phyloP scores from a whole-genome alignment of 257 asterid genomes.

The Ilex aquifolium region DNA sequence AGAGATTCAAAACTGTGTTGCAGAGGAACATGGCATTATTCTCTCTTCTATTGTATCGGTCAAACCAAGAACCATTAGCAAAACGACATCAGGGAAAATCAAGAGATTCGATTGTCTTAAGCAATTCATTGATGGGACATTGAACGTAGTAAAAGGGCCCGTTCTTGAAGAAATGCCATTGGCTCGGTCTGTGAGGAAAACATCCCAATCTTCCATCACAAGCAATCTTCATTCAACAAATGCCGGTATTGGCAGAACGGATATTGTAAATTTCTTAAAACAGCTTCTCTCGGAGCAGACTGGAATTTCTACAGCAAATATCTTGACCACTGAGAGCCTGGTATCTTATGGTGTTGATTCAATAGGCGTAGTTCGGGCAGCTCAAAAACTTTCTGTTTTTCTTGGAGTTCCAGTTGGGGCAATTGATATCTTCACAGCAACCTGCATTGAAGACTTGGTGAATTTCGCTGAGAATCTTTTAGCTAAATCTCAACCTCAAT shows the following conservation, averaged over 20 bases:
- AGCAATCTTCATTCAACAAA: slow-evolving; percentile 13
- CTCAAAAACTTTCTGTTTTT: slow-evolving; percentile 82
- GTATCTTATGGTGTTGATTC: slow-evolving; percentile 77
- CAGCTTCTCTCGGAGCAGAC: slow-evolving; percentile 62
- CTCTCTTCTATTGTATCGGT: slow-evolving; percentile 57
- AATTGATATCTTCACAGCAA: slow-evolving; percentile 80
- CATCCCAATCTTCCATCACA: slow-evolving; percentile 48
- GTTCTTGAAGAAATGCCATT: slow-evolving; percentile 31
- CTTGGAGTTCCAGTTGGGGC: slow-evolving; percentile 84
- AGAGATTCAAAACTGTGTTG: slow-evolving; percentile 47
- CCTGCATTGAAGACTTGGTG: slow-evolving; percentile 74
- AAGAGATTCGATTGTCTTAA: slow-evolving; percentile 78
- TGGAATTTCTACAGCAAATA: slow-evolving; percentile 44
- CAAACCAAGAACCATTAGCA: slow-evolving; percentile 69
- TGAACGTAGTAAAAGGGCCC: slow-evolving; percentile 48
- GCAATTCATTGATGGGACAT: slow-evolving; percentile 60
- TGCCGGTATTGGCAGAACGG: slow-evolving; percentile 29
- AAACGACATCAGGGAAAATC: slow-evolving; percentile 79
- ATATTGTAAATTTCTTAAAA: slow-evolving; percentile 52
- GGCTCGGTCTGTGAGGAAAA: slow-evolving; percentile 56
- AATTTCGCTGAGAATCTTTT: slow-evolving; percentile 53
- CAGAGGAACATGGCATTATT: slow-evolving; percentile 71
- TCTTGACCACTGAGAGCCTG: slow-evolving; percentile 59
- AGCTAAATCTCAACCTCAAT: slow-evolving; percentile 45
- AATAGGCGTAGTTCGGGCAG: slow-evolving; percentile 88